Base-by-base conservation (phyloP, 139 green algal species). In the Chlamydomonas schloesseri region DNA sequence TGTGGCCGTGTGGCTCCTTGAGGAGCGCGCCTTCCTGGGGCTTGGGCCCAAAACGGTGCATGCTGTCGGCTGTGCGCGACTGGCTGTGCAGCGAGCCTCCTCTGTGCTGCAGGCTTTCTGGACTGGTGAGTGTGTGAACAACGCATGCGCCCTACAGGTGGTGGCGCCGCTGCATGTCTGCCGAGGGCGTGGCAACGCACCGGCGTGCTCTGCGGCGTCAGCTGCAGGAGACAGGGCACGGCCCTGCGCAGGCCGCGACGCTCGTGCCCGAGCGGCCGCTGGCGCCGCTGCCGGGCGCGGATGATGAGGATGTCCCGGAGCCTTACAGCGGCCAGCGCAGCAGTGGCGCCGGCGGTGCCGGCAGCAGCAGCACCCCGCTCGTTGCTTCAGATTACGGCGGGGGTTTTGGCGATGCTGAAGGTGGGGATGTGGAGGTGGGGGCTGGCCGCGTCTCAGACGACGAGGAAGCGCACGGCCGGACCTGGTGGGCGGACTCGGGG, bases 151-250 rank as follows among this genome's bases (percentile, higher is more conserved):
- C 13, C 28, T 2, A 2, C 26, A 70, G 64, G 55, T 82, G 74
- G 74, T 82, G 74, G 74, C 74, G 74, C 6, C 74, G 74, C 24
- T 82, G 74, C 74, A 82, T 71, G 57, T 71, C 57, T 9, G 33
- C 55, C 17, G 57, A 71, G 57, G 74, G 74, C 33, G 57, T 71
- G 3, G 46, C 57, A 8, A 82, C 29, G n/a, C 74, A 82, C 15
- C 74, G 74, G 53, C 57, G 57, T 11, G 74, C 57, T 21, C 55
- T 82, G 74, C 55, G 74, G 21, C 74, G 74, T 20, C 33, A 70
- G 34, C 74, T 82, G 33, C n/a, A 68, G 74, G 57, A 71, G 74
- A 50, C 26, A 8, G 73, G 73, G 6, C 73, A 80, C 46, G 73
- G 42, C 73, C 47, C 50, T 4, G 47, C 47, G 34, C 46, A 47